Evolutionary conservation across 345 rosid species (phyloP).

Genomic region (Sonneratia caseolaris): DNA sequence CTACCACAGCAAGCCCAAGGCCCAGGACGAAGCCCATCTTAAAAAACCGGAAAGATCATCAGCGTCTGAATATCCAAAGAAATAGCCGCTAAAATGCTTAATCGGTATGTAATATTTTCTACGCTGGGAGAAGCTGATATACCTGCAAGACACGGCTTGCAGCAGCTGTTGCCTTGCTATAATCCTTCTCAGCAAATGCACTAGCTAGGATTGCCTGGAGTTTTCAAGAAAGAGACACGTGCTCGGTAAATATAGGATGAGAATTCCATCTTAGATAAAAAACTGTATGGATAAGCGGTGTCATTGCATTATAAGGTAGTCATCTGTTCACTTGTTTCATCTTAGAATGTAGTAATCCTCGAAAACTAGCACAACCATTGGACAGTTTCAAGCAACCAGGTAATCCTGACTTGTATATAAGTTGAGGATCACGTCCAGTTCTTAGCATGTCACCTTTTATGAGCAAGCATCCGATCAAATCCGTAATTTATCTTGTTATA

Average conservation of each 20-base stretch:
- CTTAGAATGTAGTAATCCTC: no score
- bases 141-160: slow-evolving; percentile 84
- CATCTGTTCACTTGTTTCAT: no score
- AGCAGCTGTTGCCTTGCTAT: slow-evolving; percentile 49
- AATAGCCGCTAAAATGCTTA: neutral
- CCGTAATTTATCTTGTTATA: no score
- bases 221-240: neutral
- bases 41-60: neutral
- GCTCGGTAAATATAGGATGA: no score
- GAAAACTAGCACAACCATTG: neutral
- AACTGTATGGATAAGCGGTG: neutral
- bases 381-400: neutral
- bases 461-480: no score
- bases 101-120: neutral
- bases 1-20: slow-evolving; percentile 55
- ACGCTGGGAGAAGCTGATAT: neutral
- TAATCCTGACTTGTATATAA: no score
- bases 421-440: no score
- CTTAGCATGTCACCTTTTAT: no score
- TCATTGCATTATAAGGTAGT: no score
- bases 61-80: neutral
- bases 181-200: slow-evolving; percentile 80
- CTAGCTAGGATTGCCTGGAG: slow-evolving; percentile 76
- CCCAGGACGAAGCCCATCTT: slow-evolving; percentile 85
- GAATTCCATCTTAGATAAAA: neutral